Evolutionary conservation across 2,329 filamentous ascomycete genomes (phyloP).

Genomic region (Diaporthe sp.): DNA sequence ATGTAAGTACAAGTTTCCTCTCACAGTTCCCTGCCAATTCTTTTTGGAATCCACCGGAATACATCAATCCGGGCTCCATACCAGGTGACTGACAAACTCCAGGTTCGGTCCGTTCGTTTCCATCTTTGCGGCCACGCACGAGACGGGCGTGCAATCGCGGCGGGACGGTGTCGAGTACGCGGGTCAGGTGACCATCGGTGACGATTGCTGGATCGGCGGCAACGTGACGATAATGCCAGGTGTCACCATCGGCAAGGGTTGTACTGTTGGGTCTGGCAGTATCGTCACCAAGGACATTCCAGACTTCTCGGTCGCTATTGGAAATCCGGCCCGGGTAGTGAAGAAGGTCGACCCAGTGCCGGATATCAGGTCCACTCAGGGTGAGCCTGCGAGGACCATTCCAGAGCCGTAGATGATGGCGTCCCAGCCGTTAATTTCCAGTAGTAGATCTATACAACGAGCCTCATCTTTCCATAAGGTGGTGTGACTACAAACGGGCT

Average conservation of each 20-base stretch:
- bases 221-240: slow-evolving; percentile 65
- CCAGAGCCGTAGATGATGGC: slow-evolving; percentile 27
- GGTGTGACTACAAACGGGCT: background rate
- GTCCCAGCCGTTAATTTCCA: background rate
- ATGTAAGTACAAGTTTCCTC: slow-evolving; percentile 50
- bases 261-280: slow-evolving; percentile 64
- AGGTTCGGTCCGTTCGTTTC: slow-evolving; percentile 77
- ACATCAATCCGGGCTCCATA: too few relatives aligned
- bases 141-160: slow-evolving; percentile 70
- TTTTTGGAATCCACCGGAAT: too few relatives aligned
- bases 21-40: too few relatives aligned
- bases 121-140: slow-evolving; percentile 80
- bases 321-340: slow-evolving; percentile 63
- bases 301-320: slow-evolving; percentile 62
- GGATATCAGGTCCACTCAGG: slow-evolving; percentile 44
- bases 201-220: slow-evolving; percentile 70
- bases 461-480: background rate
- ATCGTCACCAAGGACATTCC: slow-evolving; percentile 66
- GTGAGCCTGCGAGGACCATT: background rate
- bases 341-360: slow-evolving; percentile 59
- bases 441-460: background rate
- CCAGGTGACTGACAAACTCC: too few relatives aligned
- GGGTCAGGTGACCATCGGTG: slow-evolving; percentile 60
- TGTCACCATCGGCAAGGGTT: slow-evolving; percentile 66
- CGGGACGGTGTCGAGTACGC: slow-evolving; percentile 64